Evolutionary conservation across 108 stramenopile genomes (phyloP).

Genomic region (Skeletonema menzelii): DNA sequence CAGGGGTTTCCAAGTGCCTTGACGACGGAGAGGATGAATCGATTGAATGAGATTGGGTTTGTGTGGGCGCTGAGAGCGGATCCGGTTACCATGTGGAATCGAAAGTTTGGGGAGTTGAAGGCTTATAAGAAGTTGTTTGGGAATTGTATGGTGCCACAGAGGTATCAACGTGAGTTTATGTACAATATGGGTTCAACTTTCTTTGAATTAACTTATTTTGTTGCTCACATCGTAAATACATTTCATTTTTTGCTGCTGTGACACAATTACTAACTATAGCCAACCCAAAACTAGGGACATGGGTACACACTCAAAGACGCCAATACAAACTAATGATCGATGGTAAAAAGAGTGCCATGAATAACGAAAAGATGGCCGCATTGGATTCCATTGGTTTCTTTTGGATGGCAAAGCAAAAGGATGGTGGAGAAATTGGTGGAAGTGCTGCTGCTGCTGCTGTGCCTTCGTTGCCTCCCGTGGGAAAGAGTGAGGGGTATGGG

Average conservation of each 20-base stretch:
- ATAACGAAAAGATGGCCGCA: constrained; percentile 30
- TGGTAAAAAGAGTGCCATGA: constrained; percentile 55
- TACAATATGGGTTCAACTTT: no score
- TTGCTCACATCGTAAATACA: neutral
- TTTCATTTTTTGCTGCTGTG: constrained; percentile 19
- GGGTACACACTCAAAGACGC: constrained; percentile 56
- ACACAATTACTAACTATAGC: constrained; percentile 51
- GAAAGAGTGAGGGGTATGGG: neutral
- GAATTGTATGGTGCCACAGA: constrained; percentile 47
- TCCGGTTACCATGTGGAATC: constrained; percentile 59
- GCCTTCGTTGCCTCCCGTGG: neutral
- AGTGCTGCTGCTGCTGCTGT: neutral
- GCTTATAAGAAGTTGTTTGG: constrained; percentile 46
- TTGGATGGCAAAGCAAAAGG: constrained; percentile 37
- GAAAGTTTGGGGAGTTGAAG: constrained; percentile 45
- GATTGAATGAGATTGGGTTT: constrained; percentile 56
- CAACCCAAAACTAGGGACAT: constrained; percentile 65
- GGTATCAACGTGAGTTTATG: neutral
- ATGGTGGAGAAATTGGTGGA: neutral
- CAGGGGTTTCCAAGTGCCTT: constrained; percentile 4
- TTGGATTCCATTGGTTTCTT: constrained; percentile 56
- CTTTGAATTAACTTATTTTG: neutral
- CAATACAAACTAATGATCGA: constrained; percentile 40
- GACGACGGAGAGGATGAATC: constrained; percentile 39
- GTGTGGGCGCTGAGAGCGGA: constrained; percentile 58